Evolutionary conservation across 768 basidiomycete species (phyloP).

Genomic region (Tricholoma flavovirens): DNA sequence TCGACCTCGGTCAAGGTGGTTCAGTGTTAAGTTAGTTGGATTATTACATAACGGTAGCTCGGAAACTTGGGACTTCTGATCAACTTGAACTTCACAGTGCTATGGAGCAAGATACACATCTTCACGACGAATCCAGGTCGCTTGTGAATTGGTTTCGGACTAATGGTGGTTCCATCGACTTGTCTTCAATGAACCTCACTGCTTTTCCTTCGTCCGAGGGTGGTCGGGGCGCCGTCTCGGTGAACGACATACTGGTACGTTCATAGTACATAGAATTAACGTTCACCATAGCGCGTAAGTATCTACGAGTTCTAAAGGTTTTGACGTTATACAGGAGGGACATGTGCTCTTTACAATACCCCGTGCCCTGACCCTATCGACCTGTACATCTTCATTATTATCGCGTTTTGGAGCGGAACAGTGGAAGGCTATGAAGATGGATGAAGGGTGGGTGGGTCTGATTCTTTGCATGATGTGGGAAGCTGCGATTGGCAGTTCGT

Average conservation of each 20-base stretch:
- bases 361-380: constrained; percentile 68
- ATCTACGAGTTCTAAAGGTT: not conserved
- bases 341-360: constrained; percentile 81
- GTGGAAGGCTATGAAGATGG: constrained; percentile 59
- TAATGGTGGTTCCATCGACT: constrained; percentile 47
- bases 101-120: not conserved
- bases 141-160: constrained; percentile 49
- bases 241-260: constrained; percentile 65
- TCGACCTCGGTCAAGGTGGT: not conserved
- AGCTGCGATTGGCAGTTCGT: constrained; percentile 50
- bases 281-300: not conserved
- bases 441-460: constrained; percentile 77
- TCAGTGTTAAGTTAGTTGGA: not conserved
- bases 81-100: not conserved
- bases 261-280: not conserved
- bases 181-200: constrained; percentile 36
- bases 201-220: constrained; percentile 44
- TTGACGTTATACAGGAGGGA: constrained; percentile 46
- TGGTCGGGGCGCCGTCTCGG: constrained; percentile 72
- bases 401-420: constrained; percentile 48
- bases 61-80: too few relatives aligned
- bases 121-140: not conserved
- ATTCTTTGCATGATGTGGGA: constrained; percentile 99
- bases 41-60: not conserved
- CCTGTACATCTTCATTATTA: constrained; percentile 66